These are phyloP conservation scores for Dactylellina parvicollis DNA, from an alignment of 2,329 filamentous ascomycete genomes.

Conservation along the genomic window DNA sequence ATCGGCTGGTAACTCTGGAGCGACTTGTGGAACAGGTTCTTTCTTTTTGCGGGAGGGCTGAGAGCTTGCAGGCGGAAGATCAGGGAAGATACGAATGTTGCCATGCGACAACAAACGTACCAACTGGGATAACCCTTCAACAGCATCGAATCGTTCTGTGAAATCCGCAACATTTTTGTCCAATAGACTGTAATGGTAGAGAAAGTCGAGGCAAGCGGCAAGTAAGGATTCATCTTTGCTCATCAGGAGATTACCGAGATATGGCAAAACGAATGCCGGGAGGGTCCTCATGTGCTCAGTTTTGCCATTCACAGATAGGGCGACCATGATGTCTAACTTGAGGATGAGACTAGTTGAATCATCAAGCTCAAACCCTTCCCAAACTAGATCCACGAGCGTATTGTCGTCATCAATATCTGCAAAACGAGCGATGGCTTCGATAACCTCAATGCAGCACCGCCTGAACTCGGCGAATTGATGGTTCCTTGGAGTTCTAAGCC, in stretches of 20 bases:
- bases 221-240: slow-evolving; percentile 90
- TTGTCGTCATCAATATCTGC: slow-evolving; percentile 60
- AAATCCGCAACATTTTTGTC: slow-evolving; percentile 82
- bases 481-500: not conserved
- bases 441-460: slow-evolving; percentile 15
- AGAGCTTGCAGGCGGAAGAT: not conserved
- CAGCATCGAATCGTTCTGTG: slow-evolving; percentile 70
- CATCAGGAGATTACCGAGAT: slow-evolving; percentile 77
- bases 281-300: slow-evolving; percentile 80
- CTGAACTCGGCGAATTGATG: slow-evolving; percentile 11
- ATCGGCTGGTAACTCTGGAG: slow-evolving; percentile 74
- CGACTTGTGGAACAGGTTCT: slow-evolving; percentile 58
- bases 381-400: slow-evolving; percentile 58
- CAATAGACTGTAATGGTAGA: slow-evolving; percentile 93
- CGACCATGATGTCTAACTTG: slow-evolving; percentile 78
- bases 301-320: slow-evolving; percentile 81
- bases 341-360: slow-evolving; percentile 86
- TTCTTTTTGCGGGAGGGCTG: not conserved
- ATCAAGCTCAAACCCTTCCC: slow-evolving; percentile 68
- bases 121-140: slow-evolving; percentile 79
- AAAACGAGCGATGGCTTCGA: not conserved
- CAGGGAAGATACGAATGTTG: slow-evolving; percentile 10
- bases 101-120: slow-evolving; percentile 78
- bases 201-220: slow-evolving; percentile 87
- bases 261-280: slow-evolving; percentile 72